Evolutionary conservation across 2,329 filamentous ascomycete genomes (phyloP), one percentile per base, ranked within the genome.

Genomic region (Penicillium sp.): DNA sequence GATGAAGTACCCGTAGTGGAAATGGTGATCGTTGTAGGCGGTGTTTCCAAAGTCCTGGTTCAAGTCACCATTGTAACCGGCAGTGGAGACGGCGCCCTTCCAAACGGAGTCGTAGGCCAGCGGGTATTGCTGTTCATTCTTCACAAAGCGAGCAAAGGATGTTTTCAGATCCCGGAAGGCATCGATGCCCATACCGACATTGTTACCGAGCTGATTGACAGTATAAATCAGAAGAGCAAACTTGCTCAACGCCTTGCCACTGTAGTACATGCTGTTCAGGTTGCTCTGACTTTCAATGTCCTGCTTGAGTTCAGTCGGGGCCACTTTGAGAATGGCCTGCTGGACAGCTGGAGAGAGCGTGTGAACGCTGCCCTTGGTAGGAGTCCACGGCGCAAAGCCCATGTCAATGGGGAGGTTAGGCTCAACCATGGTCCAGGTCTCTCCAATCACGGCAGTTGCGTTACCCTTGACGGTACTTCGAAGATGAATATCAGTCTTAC

Each of bases 211-310:
- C 56, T 87, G 79, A 51, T 83, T 75, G 37, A 84, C 76, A 0
- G 83, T 80, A 60, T 87, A 84, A 33, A 88, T 72, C 25, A 91
- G 74, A 13, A 76, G 75, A 0, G 86, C 88, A 67, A 89, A 91
- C 66, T 92, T 92, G 54, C 84, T 86, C 15, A 93, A 72, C 1
- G 83, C 86, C 76, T 92, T 97, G 59, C 93, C 93, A 59, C 87
- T 88, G 69, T 86, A 96, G 70, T 97, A 97, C 83, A 95, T 91
- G 32, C 89, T 95, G 65, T 92, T 81, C 31, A 88, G 75, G 55
- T 93, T 81, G 4, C 83, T 82, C 63, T 93, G 85, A 0, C 75
- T 73, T n/a, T 75, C 69, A 69, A 96, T 88, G 65, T 90, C 79
- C 69, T 93, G 85, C 0, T 81, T 79, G 0, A 95, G 74, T 67